These are phyloP conservation scores for Salicornia ramosissima DNA, from an alignment of 148 eudicot species.

Conservation along the genomic window DNA sequence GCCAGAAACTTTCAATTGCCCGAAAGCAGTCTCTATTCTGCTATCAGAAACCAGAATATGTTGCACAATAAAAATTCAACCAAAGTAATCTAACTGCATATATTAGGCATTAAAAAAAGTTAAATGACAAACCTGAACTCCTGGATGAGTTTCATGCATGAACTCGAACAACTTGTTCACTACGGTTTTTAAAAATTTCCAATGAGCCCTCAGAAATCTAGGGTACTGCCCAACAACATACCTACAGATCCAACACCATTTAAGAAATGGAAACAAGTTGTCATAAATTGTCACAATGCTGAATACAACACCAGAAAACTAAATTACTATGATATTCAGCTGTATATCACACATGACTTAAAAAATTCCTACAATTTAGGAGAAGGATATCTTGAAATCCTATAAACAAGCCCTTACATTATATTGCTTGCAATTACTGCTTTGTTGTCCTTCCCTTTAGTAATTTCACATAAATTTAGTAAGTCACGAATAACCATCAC, in stretches of 20 bases:
- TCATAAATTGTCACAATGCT: neutral
- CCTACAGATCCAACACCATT: conserved; percentile 42
- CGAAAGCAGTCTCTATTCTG: neutral
- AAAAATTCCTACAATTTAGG: neutral
- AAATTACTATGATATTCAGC: neutral
- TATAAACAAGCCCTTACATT: conserved; percentile 48
- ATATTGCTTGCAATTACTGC: conserved; percentile 99
- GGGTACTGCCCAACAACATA: conserved; percentile 99
- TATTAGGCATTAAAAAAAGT: neutral
- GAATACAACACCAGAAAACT: neutral
- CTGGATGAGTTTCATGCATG: conserved; percentile 99
- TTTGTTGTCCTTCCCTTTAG: conserved; percentile 98
- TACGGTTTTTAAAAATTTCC: conserved; percentile 98
- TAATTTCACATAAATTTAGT: conserved; percentile 86
- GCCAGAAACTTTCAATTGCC: neutral
- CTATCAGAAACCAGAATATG: neutral
- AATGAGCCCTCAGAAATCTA: conserved; percentile 94
- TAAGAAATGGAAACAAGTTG: neutral
- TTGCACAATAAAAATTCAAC: neutral
- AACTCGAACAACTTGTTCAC: conserved; percentile 97
- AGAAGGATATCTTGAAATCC: neutral
- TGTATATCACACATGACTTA: neutral
- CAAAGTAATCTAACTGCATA: neutral
- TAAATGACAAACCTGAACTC: conserved; percentile 71
- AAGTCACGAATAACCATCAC: conserved; percentile 99